Conservation (phyloP, 2,329 filamentous ascomycete genomes). For the Talaromyces sp. region DNA sequence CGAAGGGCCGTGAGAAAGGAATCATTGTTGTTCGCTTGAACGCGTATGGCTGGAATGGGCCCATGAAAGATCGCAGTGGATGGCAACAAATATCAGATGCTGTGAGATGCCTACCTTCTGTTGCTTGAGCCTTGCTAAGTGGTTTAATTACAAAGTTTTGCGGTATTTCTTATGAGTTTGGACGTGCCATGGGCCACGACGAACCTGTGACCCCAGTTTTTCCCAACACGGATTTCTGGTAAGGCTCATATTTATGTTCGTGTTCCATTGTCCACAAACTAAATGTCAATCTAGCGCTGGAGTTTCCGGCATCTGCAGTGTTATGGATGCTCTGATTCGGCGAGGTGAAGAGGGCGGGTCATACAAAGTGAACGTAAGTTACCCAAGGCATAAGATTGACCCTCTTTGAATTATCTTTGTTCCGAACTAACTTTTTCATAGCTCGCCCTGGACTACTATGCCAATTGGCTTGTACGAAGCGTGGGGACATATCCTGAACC, state of each 20-base stretch:
- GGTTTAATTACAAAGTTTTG: constrained; percentile 18
- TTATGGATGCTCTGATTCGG: constrained; percentile 45
- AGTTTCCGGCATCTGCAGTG: constrained; percentile 40
- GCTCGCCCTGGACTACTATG: constrained; percentile 44
- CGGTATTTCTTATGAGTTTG: constrained; percentile 50
- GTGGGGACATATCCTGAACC: constrained; percentile 42
- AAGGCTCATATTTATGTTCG: background rate
- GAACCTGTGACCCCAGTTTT: constrained; percentile 48
- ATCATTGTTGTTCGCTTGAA: constrained; percentile 9
- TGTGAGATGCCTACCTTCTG: background rate
- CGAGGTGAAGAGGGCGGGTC: constrained; percentile 42
- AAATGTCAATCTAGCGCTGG: constrained; percentile 24
- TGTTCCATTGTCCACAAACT: background rate
- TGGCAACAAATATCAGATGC: constrained; percentile 17
- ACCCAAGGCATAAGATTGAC: background rate
- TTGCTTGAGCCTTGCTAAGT: background rate
- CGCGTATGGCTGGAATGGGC: constrained; percentile 12
- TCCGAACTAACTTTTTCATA: background rate
- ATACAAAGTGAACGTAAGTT: constrained; percentile 41
- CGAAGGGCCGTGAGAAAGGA: constrained; percentile 6
- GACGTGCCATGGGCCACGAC: constrained; percentile 47
- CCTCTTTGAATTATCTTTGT: background rate
- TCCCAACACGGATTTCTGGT: constrained; percentile 47
- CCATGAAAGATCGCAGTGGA: constrained; percentile 1
- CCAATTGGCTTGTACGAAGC: constrained; percentile 41